Percentiles rank a stretch among this genome's conserved stretches.
Evolutionary conservation across 2,329 filamentous ascomycete genomes (phyloP).

Genomic region (Cercospora sp.): DNA sequence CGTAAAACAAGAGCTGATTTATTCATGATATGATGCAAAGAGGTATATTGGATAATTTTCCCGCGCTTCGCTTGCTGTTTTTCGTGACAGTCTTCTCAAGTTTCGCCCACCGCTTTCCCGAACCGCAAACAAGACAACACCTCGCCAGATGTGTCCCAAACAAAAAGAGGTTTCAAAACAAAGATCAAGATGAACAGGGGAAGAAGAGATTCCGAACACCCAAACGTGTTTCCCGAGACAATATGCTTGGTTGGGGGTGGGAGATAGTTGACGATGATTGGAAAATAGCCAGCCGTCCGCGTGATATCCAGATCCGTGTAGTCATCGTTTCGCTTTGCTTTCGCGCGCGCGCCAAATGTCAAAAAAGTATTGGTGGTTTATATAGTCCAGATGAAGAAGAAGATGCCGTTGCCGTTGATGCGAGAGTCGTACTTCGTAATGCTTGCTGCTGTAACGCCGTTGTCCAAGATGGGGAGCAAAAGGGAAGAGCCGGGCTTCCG

Average conservation of each 20-base stretch:
- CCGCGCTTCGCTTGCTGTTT: not conserved
- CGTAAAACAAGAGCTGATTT: not conserved
- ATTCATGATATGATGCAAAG: not conserved
- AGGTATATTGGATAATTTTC: not conserved
- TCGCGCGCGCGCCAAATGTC: not conserved
- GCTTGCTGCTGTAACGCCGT: slow-evolving; percentile 30
- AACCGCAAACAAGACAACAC: not conserved
- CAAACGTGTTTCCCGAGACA: not conserved
- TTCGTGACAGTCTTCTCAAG: not conserved
- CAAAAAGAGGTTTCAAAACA: not conserved
- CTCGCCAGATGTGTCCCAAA: not conserved
- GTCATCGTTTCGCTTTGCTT: slow-evolving; percentile 2
- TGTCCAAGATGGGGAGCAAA: slow-evolving; percentile 20
- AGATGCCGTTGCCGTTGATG: slow-evolving; percentile 26
- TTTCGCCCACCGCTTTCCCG: not conserved
- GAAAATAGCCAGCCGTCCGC: not conserved
- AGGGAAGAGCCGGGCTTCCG: slow-evolving; percentile 18
- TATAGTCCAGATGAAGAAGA: slow-evolving; percentile 16
- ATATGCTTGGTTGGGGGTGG: not conserved
- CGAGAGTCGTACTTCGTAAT: slow-evolving; percentile 27
- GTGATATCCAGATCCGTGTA: slow-evolving; percentile 1
- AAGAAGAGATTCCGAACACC: not conserved
- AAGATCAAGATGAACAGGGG: not conserved
- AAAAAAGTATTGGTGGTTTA: not conserved
- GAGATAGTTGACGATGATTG: not conserved